Percentiles rank a stretch among this genome's conserved stretches.
These are phyloP conservation scores for Trichothecium sympodiale DNA, from an alignment of 2,329 filamentous ascomycete species.

Conservation along the genomic window DNA sequence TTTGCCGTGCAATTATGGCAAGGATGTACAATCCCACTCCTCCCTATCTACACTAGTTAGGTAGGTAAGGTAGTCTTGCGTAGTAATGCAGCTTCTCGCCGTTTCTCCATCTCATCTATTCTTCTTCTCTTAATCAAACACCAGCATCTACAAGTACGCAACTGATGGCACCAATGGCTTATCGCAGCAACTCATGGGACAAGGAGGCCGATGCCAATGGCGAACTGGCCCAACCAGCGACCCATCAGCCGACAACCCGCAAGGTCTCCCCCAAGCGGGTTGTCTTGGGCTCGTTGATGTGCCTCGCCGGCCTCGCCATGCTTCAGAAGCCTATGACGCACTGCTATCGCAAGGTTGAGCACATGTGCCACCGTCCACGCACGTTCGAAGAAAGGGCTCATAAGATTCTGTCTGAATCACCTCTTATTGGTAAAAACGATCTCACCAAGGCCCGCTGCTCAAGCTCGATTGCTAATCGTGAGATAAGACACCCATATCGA, in stretches of 20 bases:
- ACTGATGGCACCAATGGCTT: neutral
- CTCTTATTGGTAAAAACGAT: conserved; percentile 35
- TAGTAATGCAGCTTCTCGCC: no score
- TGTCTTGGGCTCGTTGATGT: conserved; percentile 13
- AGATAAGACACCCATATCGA: conserved; percentile 81
- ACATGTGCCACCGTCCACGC: conserved; percentile 10
- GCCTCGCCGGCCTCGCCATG: conserved; percentile 15
- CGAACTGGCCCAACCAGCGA: neutral
- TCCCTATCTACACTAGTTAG: no score
- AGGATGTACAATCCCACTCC: no score
- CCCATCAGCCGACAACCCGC: conserved; percentile 9
- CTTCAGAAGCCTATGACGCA: conserved; percentile 13
- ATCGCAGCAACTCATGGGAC: neutral
- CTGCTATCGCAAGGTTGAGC: conserved; percentile 12
- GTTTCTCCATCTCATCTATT: no score
- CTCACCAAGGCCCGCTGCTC: neutral
- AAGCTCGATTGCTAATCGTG: neutral
- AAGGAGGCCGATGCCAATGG: conserved; percentile 5
- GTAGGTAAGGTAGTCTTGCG: no score
- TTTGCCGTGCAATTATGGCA: no score
- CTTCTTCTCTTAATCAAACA: neutral
- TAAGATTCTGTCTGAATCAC: conserved; percentile 31
- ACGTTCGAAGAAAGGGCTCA: conserved; percentile 34
- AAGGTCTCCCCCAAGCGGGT: conserved; percentile 14
- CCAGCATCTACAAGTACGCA: neutral